phyloP scores from a whole-genome alignment of 2,329 filamentous ascomycete genomes.

The Colletotrichum euphorbiae region DNA sequence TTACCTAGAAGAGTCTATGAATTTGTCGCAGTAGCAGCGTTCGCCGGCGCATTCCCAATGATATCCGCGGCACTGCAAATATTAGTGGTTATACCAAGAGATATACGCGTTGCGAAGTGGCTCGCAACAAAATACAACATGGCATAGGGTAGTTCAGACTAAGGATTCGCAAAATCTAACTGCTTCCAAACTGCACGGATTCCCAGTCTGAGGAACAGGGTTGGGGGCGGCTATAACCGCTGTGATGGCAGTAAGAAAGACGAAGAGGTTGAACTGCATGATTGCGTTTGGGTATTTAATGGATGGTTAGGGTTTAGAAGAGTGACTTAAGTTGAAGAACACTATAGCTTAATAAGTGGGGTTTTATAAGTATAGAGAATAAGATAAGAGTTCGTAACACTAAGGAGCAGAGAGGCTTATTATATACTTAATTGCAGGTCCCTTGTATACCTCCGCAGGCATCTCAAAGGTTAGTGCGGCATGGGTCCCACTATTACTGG shows the following conservation, averaged over 20 bases:
- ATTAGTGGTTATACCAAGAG: not conserved
- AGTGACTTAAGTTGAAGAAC: too few relatives aligned
- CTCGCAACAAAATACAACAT: too few relatives aligned
- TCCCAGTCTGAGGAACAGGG: conserved; percentile 14
- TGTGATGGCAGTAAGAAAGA: conserved; percentile 17
- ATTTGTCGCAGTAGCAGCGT: too few relatives aligned
- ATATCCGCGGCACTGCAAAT: conserved; percentile 11
- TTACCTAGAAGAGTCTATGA: not conserved
- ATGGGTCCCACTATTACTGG: too few relatives aligned
- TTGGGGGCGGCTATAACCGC: conserved; percentile 11
- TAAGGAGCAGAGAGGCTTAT: too few relatives aligned
- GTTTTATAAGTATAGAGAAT: not conserved
- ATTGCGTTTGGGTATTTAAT: not conserved
- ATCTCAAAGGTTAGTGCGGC: too few relatives aligned
- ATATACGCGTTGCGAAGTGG: too few relatives aligned
- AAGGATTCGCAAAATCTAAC: too few relatives aligned
- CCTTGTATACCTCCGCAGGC: too few relatives aligned
- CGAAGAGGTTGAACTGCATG: conserved; percentile 18
- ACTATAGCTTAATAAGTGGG: not conserved
- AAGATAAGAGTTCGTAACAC: too few relatives aligned
- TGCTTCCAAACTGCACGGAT: not conserved
- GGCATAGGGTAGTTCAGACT: not conserved
- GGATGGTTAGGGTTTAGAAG: not conserved
- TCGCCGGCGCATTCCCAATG: too few relatives aligned
- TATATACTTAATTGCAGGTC: too few relatives aligned